phyloP scores from a whole-genome alignment of 2,329 filamentous ascomycete genomes.

The Coniochaeta sp. region DNA sequence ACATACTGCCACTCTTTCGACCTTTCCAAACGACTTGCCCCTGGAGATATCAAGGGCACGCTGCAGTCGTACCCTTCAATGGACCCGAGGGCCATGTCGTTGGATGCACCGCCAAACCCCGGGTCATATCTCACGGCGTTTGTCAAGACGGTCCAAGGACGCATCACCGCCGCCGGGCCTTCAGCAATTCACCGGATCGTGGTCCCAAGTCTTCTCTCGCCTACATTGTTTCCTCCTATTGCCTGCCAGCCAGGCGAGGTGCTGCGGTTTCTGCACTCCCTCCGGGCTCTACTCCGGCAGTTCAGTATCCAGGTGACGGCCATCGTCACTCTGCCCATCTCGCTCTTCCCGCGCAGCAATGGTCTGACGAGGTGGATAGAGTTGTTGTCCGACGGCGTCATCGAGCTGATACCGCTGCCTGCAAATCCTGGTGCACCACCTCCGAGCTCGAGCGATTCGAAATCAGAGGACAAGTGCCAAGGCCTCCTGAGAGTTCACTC shows the following conservation, averaged over 20 bases:
- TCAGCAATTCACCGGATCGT: constrained; percentile 70
- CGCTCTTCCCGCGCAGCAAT: constrained; percentile 68
- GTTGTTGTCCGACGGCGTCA: constrained; percentile 72
- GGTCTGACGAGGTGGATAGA: constrained; percentile 84
- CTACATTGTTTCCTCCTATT: constrained; percentile 70
- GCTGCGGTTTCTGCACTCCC: constrained; percentile 71
- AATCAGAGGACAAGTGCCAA: constrained; percentile 68
- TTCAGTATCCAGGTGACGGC: constrained; percentile 60
- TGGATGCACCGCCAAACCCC: constrained; percentile 12
- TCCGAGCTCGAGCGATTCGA: constrained; percentile 41
- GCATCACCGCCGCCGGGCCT: constrained; percentile 49
- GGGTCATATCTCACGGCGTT: constrained; percentile 57
- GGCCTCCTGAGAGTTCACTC: constrained; percentile 80
- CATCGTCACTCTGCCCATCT: constrained; percentile 70
- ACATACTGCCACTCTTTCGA: constrained; percentile 69
- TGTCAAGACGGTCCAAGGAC: constrained; percentile 48
- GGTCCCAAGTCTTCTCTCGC: constrained; percentile 79
- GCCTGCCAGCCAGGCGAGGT: constrained; percentile 65
- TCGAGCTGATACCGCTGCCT: constrained; percentile 74
- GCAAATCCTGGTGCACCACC: constrained; percentile 45
- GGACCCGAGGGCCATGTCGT: constrained; percentile 27
- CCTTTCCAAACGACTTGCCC: constrained; percentile 56
- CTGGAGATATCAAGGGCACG: constrained; percentile 40
- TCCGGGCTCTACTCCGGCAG: constrained; percentile 68
- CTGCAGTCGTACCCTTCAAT: constrained; percentile 43